Conservation (phyloP, 2,329 filamentous ascomycete genomes). For the Aureobasidium leucospermi region DNA sequence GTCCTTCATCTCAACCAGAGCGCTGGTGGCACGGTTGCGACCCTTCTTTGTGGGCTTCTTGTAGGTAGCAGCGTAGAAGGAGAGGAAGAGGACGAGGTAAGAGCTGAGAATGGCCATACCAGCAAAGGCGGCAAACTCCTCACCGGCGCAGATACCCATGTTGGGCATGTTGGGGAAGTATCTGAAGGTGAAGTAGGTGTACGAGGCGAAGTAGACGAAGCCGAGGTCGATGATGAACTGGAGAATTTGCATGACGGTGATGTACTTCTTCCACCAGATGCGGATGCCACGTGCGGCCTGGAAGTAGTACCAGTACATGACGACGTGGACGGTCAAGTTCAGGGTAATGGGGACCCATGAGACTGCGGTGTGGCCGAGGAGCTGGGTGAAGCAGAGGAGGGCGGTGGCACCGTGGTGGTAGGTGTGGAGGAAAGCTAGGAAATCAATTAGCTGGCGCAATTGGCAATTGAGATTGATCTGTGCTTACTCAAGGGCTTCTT, state of each 20-base stretch:
- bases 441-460: not conserved
- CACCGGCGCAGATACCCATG: conserved; percentile 77
- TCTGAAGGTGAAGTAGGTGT: conserved; percentile 90
- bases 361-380: conserved; percentile 85
- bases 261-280: conserved; percentile 99
- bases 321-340: conserved; percentile 89
- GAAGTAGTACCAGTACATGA: conserved; percentile 99
- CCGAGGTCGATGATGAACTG: conserved; percentile 96
- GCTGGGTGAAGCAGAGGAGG: conserved; percentile 94
- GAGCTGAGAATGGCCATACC: conserved; percentile 89
- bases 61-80: conserved; percentile 97
- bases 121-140: conserved; percentile 91
- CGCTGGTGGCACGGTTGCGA: conserved; percentile 71
- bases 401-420: conserved; percentile 98
- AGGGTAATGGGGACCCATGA: conserved; percentile 92
- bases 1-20: conserved; percentile 74
- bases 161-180: conserved; percentile 86
- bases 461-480: not conserved
- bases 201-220: conserved; percentile 98
- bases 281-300: conserved; percentile 90
- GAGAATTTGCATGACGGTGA: conserved; percentile 92
- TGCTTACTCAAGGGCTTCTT: conserved; percentile 88
- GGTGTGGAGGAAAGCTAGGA: conserved; percentile 81
- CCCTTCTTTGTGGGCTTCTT: conserved; percentile 72
- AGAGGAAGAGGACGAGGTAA: conserved; percentile 97